Evolutionary conservation across 1,284 basidiomycete species (phyloP).

Genomic region (Cutaneotrichosporon sp.): DNA sequence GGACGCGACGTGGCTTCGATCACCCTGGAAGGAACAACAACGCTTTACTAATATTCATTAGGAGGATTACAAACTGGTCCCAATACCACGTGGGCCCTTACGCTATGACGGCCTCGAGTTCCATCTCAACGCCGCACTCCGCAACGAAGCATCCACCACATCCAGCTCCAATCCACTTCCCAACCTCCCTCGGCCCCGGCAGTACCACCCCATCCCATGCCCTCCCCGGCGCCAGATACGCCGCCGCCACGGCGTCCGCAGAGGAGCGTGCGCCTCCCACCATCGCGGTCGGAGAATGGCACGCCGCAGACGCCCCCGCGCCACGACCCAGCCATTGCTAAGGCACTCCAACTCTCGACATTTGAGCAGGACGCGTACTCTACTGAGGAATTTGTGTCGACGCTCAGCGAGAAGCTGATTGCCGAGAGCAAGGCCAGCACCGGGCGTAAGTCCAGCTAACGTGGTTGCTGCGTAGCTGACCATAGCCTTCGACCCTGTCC

Average conservation of each 20-base stretch:
- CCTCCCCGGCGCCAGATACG: conserved; percentile 8
- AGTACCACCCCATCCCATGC: conserved; percentile 4
- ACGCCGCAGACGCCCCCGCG: conserved; percentile 14
- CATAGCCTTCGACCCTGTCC: conserved; percentile 86
- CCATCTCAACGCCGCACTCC: background rate
- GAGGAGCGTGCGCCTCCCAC: conserved; percentile 10
- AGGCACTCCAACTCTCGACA: conserved; percentile 64
- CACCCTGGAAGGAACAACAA: background rate
- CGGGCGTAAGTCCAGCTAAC: conserved; percentile 63
- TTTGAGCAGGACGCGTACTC: conserved; percentile 88
- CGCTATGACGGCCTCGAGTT: conserved; percentile 4
- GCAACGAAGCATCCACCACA: background rate
- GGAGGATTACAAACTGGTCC: background rate
- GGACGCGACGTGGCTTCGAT: conserved; percentile 1
- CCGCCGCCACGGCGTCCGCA: conserved; percentile 18
- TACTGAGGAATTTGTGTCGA: conserved; percentile 82
- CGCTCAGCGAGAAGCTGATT: conserved; percentile 81
- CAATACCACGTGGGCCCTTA: conserved; percentile 4
- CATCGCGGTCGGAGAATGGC: background rate
- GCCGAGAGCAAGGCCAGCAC: conserved; percentile 74
- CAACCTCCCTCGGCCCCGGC: background rate
- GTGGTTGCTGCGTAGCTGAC: background rate
- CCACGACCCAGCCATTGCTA: conserved; percentile 60
- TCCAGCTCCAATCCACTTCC: background rate
- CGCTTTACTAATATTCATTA: background rate